Evolutionary conservation across 495 filamentous ascomycete genomes (phyloP), one percentile per base, ranked within the genome.

Genomic region (Daldinia loculata): DNA sequence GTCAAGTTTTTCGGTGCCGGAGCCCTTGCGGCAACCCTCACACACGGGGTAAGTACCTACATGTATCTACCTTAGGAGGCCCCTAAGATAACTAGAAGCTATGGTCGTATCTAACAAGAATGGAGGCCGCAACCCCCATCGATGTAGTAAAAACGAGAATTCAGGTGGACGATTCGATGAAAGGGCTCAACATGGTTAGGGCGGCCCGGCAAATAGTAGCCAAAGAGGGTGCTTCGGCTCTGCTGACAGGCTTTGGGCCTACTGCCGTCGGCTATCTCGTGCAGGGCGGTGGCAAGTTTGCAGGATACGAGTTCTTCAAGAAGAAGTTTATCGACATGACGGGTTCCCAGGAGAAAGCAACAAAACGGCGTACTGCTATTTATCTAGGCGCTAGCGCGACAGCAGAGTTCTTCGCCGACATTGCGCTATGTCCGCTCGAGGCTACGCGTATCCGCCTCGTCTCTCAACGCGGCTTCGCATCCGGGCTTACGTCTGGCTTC

Each of bases 1-100:
- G 84, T 86, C 63, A 84, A 91, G 74, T 94, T 94, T 84, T 91
- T 92, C 74, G 89, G 93, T 74, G 92, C 92, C 48, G 92, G 92
- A 75, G 92, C 92, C 65, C 86, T 93, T 74, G 94, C 93, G 82
- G 94, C 93, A 74, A 90, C 90, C 57, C 83, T 94, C 75, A 95
- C 92, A 43, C 92, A 95, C 81, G 92, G 93, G 69, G 91, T 87
- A 80, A 84, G 92, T 65, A 89, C 88, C 71, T 89, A 92, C 84
- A 89, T 92, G 39, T n/a, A n/a, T n/a, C n/a, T n/a, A n/a, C n/a
- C n/a, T n/a, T n/a, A n/a, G n/a, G n/a, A n/a, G n/a, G n/a, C n/a
- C n/a, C 6, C 15, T 57, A 19, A 38, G n/a, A 88, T 92, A 88
- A 85, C 88, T 84, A 58, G 1, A 51, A 56, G 30, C 6, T 2